A percentile compares a stretch with the other conserved stretches of the same genome.
Evolutionary conservation across 225 moss, liverwort and hornwort species (phyloP).

Genomic region (Straminergon stramineum): DNA sequence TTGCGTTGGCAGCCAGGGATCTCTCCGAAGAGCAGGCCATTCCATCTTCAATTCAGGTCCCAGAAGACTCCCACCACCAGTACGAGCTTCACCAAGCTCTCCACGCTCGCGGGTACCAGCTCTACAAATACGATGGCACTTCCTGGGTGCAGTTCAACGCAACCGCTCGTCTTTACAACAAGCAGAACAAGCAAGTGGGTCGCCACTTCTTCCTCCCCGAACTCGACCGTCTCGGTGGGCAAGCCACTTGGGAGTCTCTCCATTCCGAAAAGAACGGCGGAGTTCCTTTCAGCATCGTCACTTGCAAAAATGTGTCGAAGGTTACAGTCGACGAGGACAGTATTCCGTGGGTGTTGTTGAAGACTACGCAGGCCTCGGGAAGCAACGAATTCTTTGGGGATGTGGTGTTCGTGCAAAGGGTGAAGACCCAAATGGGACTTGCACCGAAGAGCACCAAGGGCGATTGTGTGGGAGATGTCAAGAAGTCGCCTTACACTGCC

Average conservation of each 20-base stretch:
- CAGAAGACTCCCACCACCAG: neutral
- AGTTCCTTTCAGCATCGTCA: neutral
- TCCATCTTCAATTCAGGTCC: neutral
- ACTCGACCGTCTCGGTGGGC: constrained; percentile 1
- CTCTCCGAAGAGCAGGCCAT: neutral
- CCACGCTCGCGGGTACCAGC: constrained; percentile 22
- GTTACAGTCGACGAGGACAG: neutral
- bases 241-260: constrained; percentile 12
- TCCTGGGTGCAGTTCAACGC: constrained; percentile 11
- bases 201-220: constrained; percentile 11
- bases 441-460: neutral
- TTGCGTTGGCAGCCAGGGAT: neutral
- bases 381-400: neutral
- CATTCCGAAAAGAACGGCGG: neutral
- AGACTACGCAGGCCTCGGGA: constrained; percentile 3
- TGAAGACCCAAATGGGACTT: constrained; percentile 1
- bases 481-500: neutral
- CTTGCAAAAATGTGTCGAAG: neutral
- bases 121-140: constrained; percentile 25
- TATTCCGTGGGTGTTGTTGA: constrained; percentile 7
- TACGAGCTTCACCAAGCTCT: constrained; percentile 1
- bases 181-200: constrained; percentile 3
- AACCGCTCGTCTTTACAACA: neutral
- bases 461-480: neutral
- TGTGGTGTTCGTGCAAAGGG: neutral